Evolutionary conservation across 768 basidiomycete species (phyloP).

Genomic region (Leccinum incarnatum): DNA sequence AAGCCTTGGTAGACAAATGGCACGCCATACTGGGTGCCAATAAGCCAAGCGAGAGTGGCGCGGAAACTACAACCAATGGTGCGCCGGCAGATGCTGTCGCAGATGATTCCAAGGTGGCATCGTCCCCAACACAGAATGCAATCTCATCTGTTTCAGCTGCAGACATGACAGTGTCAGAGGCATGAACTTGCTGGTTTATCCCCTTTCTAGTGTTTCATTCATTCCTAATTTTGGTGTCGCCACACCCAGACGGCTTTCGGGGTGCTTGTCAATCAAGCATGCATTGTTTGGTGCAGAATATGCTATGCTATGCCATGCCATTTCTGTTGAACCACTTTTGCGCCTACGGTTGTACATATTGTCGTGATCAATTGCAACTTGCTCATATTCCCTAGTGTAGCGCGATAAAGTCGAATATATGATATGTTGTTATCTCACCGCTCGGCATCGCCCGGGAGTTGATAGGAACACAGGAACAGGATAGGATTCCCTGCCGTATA

Average conservation of each 20-base stretch:
- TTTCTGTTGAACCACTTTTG: conserved; percentile 21
- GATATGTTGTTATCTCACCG: conserved; percentile 3
- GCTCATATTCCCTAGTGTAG: conserved; percentile 29
- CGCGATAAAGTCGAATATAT: conserved; percentile 19
- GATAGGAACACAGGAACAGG: background rate
- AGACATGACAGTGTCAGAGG: conserved; percentile 45
- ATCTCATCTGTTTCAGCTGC: conserved; percentile 32
- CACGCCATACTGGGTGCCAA: conserved; percentile 37
- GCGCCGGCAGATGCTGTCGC: conserved; percentile 17
- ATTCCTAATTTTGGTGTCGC: conserved; percentile 17
- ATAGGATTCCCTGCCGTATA: background rate
- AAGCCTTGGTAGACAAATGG: conserved; percentile 47
- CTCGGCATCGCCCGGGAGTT: conserved; percentile 4
- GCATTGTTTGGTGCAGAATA: conserved; percentile 19
- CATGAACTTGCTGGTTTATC: conserved; percentile 19
- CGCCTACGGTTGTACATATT: conserved; percentile 29
- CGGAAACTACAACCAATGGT: conserved; percentile 28
- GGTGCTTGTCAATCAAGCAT: conserved; percentile 18
- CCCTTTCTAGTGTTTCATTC: conserved; percentile 7
- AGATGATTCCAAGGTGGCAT: conserved; percentile 22
- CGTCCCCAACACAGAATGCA: conserved; percentile 27
- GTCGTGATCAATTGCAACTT: conserved; percentile 22
- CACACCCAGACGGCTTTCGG: conserved; percentile 8
- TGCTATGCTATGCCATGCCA: conserved; percentile 18
- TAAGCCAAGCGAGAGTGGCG: conserved; percentile 32